Conservation (phyloP, 2,329 filamentous ascomycete genomes). For the Clarireedia homoeocarpa region DNA sequence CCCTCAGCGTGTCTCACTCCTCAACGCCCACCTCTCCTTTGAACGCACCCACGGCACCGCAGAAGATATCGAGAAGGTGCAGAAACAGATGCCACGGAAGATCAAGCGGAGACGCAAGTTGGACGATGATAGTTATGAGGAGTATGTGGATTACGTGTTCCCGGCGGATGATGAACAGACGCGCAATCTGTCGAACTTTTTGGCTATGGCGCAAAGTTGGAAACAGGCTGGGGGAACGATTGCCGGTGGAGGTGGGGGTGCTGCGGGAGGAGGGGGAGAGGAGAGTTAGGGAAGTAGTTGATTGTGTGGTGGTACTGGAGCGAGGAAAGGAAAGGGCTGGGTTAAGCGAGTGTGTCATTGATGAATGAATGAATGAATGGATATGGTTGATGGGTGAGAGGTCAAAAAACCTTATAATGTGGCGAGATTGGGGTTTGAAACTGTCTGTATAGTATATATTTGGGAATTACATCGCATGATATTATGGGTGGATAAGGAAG, state of each 20-base stretch:
- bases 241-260: background rate
- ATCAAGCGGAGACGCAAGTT: conserved; percentile 88
- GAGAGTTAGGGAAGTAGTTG: too few species aligned
- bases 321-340: too few species aligned
- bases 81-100: conserved; percentile 87
- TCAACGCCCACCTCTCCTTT: conserved; percentile 89
- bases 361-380: too few species aligned
- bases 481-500: too few species aligned
- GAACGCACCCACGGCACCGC: conserved; percentile 74
- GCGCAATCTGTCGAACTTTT: conserved; percentile 72
- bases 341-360: too few species aligned
- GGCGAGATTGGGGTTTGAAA: too few species aligned
- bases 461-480: too few species aligned
- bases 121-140: conserved; percentile 90
- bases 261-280: too few species aligned
- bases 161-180: conserved; percentile 87
- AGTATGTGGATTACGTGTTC: conserved; percentile 97
- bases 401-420: too few species aligned
- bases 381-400: too few species aligned
- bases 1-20: conserved; percentile 65
- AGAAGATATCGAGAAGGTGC: conserved; percentile 72
- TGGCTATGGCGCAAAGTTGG: conserved; percentile 80
- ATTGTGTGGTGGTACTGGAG: too few species aligned
- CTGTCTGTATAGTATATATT: too few species aligned
- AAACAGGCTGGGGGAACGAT: conserved; percentile 27